phyloP scores from a whole-genome alignment of 352 stramenopile genomes.

The Blastocystis sp. region DNA sequence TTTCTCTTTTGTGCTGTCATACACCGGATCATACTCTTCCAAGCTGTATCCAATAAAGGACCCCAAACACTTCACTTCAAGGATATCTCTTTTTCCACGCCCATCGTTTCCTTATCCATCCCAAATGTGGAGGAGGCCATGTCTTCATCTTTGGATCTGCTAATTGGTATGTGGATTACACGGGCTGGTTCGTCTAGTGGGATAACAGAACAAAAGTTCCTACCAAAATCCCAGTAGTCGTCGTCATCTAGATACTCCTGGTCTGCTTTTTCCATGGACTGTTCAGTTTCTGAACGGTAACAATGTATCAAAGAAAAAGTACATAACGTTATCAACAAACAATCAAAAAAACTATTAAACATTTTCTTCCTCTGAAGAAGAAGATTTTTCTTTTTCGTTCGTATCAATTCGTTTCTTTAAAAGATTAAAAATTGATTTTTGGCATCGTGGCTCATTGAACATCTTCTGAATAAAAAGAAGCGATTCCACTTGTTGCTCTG shows the following conservation, averaged over 20 bases:
- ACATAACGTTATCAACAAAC: neutral
- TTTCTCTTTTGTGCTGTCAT: neutral
- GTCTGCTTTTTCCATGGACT: neutral
- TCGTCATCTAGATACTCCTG: neutral
- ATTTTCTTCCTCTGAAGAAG: neutral
- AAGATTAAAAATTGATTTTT: neutral
- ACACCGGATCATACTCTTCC: neutral
- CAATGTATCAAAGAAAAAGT: neutral
- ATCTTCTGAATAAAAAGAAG: conserved; percentile 60
- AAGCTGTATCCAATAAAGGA: conserved; percentile 1
- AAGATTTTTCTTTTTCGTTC: neutral
- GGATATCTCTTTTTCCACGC: neutral
- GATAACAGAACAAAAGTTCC: neutral
- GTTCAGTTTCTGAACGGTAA: neutral
- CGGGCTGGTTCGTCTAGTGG: neutral
- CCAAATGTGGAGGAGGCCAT: neutral
- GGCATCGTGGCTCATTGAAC: neutral
- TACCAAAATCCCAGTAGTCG: conserved; percentile 49
- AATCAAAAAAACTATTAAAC: neutral
- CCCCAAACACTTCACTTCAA: neutral
- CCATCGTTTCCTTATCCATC: neutral
- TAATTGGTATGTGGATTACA: neutral
- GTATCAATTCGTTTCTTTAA: conserved; percentile 1
- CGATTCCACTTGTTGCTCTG: conserved; percentile 64
- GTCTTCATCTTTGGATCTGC: neutral